These are phyloP conservation scores for Simmondsia chinensis DNA, from an alignment of 148 eudicot genomes.

Conservation along the genomic window DNA sequence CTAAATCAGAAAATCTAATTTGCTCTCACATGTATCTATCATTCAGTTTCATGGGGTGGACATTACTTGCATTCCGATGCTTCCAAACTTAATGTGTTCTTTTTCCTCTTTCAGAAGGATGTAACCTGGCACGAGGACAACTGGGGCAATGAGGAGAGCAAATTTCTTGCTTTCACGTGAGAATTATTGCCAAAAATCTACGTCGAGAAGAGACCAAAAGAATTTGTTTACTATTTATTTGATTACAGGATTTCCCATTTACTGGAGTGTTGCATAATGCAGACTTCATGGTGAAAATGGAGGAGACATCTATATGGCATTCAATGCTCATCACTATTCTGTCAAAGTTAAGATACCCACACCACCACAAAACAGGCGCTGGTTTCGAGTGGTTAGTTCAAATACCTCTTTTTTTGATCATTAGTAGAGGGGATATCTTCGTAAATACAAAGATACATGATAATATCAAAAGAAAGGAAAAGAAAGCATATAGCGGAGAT, in stretches of 20 bases:
- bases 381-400: constrained; percentile 93
- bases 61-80: neutral
- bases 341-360: constrained; percentile 60
- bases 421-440: too few species aligned
- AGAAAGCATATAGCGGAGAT: too few species aligned
- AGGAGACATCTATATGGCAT: constrained; percentile 69
- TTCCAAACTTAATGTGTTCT: neutral
- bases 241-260: neutral
- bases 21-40: too few species aligned
- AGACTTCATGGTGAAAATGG: constrained; percentile 67
- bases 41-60: too few species aligned
- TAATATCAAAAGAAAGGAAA: too few species aligned
- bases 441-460: too few species aligned
- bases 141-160: constrained; percentile 85
- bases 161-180: constrained; percentile 95
- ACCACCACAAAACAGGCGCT: constrained; percentile 54
- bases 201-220: neutral
- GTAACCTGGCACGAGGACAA: constrained; percentile 97
- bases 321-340: constrained; percentile 82
- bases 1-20: too few species aligned
- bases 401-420: neutral
- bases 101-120: constrained; percentile 34
- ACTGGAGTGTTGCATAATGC: constrained; percentile 7
- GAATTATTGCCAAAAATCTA: constrained; percentile 8
- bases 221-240: neutral